Conservation (phyloP, 1,139 yeast species). For the Debaryomyces robertsiae region DNA sequence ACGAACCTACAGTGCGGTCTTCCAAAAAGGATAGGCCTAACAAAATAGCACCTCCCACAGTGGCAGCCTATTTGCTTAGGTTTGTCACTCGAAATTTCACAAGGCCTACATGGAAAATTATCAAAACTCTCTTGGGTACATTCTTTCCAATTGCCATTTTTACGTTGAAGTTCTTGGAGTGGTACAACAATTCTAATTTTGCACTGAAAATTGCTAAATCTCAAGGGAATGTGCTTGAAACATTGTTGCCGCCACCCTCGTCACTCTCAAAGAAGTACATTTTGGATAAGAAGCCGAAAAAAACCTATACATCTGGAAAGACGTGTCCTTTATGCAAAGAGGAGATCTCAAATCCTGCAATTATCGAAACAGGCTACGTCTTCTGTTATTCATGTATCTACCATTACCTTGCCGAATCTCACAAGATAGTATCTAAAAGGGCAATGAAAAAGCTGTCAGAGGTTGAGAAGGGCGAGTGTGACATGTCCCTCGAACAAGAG, state of each 20-base stretch:
- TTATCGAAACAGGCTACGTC: constrained; percentile 88
- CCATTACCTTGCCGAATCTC: constrained; percentile 56
- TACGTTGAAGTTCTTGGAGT: constrained; percentile 81
- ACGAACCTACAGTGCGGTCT: constrained; percentile 33
- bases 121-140: constrained; percentile 48
- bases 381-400: constrained; percentile 88
- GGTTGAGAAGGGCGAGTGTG: constrained; percentile 22
- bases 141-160: constrained; percentile 86
- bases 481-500: constrained; percentile 11
- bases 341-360: constrained; percentile 74
- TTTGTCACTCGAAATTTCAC: constrained; percentile 34
- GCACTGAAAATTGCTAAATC: constrained; percentile 61
- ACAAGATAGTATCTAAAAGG: constrained; percentile 34
- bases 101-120: constrained; percentile 42
- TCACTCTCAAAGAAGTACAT: constrained; percentile 21
- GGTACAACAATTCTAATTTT: constrained; percentile 90
- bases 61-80: constrained; percentile 45
- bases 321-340: constrained; percentile 75
- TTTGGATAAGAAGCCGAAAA: constrained; percentile 16
- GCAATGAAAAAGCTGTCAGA: constrained; percentile 16
- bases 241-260: constrained; percentile 58
- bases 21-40: constrained; percentile 22
- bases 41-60: constrained; percentile 53
- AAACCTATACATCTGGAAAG: constrained; percentile 34
- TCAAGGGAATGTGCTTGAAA: constrained; percentile 50